A percentile compares a stretch with the other conserved stretches of the same genome.
These are phyloP conservation scores for Wickerhamiella brachini DNA, from an alignment of 805 yeast genomes.

Conservation along the genomic window DNA sequence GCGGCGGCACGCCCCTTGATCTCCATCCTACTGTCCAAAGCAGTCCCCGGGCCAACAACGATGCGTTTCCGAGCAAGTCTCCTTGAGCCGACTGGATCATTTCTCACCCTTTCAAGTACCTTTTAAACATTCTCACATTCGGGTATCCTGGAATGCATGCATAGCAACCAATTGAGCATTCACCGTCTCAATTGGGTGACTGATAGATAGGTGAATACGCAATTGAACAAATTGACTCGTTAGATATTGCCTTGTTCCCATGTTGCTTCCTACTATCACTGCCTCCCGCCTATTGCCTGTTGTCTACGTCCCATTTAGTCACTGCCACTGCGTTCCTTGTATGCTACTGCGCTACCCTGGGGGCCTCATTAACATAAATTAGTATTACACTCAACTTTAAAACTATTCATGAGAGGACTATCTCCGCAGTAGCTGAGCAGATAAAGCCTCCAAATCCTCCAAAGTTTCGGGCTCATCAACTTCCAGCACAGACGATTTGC, in stretches of 20 bases:
- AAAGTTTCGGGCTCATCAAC: slow-evolving; percentile 79
- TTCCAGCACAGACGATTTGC: slow-evolving; percentile 40
- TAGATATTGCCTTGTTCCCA: too few species aligned
- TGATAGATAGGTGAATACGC: neutral
- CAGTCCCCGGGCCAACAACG: neutral
- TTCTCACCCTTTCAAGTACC: neutral
- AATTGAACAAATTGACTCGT: too few species aligned
- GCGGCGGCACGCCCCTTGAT: slow-evolving; percentile 14
- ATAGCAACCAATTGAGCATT: neutral
- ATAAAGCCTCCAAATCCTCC: slow-evolving; percentile 76
- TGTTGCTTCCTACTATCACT: too few species aligned
- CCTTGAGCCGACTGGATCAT: neutral
- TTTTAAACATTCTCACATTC: neutral
- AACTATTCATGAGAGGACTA: too few species aligned
- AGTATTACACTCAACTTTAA: too few species aligned
- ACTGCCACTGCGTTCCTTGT: too few species aligned
- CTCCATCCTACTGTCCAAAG: slow-evolving; percentile 6
- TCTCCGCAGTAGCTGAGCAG: slow-evolving; percentile 18
- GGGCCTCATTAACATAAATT: too few species aligned
- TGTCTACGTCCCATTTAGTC: too few species aligned
- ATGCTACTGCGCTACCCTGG: too few species aligned
- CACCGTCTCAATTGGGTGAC: neutral
- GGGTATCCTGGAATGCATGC: too few species aligned
- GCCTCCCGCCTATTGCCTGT: too few species aligned
- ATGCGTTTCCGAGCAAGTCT: neutral